Conservation (phyloP, 2,329 filamentous ascomycete genomes). For the Reticulascus tulasneorum region DNA sequence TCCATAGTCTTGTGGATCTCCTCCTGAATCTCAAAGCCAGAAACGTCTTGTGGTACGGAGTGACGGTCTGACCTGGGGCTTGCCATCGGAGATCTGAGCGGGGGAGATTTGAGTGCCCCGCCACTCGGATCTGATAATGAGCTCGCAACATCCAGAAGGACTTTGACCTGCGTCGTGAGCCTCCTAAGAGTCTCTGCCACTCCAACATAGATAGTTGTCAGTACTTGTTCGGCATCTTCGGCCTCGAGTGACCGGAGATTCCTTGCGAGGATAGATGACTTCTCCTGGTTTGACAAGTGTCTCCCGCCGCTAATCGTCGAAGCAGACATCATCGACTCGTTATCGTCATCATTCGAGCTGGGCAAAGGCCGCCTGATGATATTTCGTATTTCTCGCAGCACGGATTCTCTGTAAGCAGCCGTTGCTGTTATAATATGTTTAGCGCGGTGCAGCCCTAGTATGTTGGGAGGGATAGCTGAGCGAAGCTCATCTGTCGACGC, state of each 20-base stretch:
- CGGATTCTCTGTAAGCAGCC: conserved; percentile 76
- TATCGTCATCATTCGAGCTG: conserved; percentile 91
- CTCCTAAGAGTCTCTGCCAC: conserved; percentile 84
- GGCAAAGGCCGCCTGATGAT: conserved; percentile 82
- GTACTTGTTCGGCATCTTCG: conserved; percentile 78
- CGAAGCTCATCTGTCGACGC: conserved; percentile 68
- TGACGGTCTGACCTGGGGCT: conserved; percentile 41
- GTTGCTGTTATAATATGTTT: conserved; percentile 77
- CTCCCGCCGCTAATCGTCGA: conserved; percentile 71
- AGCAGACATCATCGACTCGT: conserved; percentile 79
- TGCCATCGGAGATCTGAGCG: conserved; percentile 46
- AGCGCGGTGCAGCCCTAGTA: conserved; percentile 77
- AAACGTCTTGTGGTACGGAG: conserved; percentile 19
- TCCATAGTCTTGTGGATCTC: conserved; percentile 75
- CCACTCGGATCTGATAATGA: conserved; percentile 48
- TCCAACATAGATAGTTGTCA: conserved; percentile 78
- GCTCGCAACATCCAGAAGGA: conserved; percentile 90
- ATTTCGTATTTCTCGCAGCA: conserved; percentile 80
- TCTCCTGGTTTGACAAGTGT: conserved; percentile 76
- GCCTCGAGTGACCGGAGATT: conserved; percentile 82
- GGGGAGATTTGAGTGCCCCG: conserved; percentile 40
- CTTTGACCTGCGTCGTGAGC: conserved; percentile 86
- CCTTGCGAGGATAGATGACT: conserved; percentile 80
- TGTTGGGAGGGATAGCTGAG: conserved; percentile 62
- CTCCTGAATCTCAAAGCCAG: conserved; percentile 57